Base-by-base conservation (phyloP, 169 alveolate genomes). In the Ichthyophthirius multifiliis region DNA sequence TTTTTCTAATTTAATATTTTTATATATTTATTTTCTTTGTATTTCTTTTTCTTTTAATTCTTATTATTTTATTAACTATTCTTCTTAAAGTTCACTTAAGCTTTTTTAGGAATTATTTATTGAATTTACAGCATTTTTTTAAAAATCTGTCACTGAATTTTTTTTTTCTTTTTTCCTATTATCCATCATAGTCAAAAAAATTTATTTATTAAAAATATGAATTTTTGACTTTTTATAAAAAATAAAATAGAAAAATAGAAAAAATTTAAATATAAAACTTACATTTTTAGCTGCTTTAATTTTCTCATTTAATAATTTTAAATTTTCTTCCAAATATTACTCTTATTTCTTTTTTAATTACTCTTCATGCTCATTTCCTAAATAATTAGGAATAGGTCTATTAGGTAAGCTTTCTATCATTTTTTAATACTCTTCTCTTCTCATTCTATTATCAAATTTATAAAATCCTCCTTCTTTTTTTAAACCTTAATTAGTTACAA, bases 161-260 rank as follows among this genome's bases (percentile, higher is more conserved):
- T 16, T 15, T 23, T 27, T 55, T 27, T 23, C 31, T 27, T 55
- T 55, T 23, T 55, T 55, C 13, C 31, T 55, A 9, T 55, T 39
- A 27, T 16, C 71, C 6, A 55, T 12, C 71, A 55, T 55, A 16
- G 23, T 18, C 34, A 15, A n/a, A 27, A 55, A 55, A 27, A 39
- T 39, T 10, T 55, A 34, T 55, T 55, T 55, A 16, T 55, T 55
- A 39, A 16, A 18, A 16, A 55, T 55, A 27, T 39, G 23, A 34
- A 55, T 55, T 55, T 55, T 3, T 15, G 71, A 55, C 71, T 55
- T n/a, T n/a, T n/a, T n/a, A n/a, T n/a, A n/a, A n/a, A n/a, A n/a
- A n/a, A n/a, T n/a, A n/a, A n/a, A n/a, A n/a, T n/a, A n/a, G n/a
- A n/a, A n/a, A n/a, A n/a, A n/a, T n/a, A n/a, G 1, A 55, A 5